Evolutionary conservation across 352 stramenopile genomes (phyloP).

Genomic region (Phytopythium ostracodes): DNA sequence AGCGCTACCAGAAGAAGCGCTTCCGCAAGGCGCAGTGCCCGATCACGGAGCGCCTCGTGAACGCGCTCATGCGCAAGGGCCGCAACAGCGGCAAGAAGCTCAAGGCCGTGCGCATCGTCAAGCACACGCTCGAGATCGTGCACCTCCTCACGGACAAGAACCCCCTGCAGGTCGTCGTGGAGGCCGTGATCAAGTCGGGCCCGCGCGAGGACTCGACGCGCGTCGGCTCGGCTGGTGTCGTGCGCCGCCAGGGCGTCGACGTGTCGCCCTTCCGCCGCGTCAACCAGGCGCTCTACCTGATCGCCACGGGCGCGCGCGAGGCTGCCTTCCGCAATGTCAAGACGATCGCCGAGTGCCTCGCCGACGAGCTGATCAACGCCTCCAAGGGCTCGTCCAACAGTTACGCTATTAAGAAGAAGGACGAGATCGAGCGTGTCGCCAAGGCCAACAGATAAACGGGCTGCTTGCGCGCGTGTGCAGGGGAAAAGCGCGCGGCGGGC

Average conservation of each 20-base stretch:
- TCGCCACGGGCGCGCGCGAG: slow-evolving; percentile 97
- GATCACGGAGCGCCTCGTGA: slow-evolving; percentile 97
- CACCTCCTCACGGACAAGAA: slow-evolving; percentile 99
- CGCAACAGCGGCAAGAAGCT: slow-evolving; percentile 99
- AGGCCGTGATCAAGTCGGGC: slow-evolving; percentile 92
- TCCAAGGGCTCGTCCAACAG: slow-evolving; percentile 99
- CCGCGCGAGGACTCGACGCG: slow-evolving; percentile 99
- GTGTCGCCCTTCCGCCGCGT: slow-evolving; percentile 99
- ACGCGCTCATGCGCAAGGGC: slow-evolving; percentile 98
- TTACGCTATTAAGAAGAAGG: slow-evolving; percentile 99
- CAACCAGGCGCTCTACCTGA: slow-evolving; percentile 99
- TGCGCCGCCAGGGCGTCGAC: slow-evolving; percentile 99
- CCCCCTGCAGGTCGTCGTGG: slow-evolving; percentile 96
- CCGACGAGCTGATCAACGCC: slow-evolving; percentile 99
- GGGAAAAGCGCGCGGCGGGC: slow-evolving; percentile 5
- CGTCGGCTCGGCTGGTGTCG: slow-evolving; percentile 98
- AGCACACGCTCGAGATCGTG: slow-evolving; percentile 99
- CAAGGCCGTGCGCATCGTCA: slow-evolving; percentile 98
- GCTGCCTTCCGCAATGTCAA: slow-evolving; percentile 99
- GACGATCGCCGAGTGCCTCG: slow-evolving; percentile 99
- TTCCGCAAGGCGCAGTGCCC: slow-evolving; percentile 99
- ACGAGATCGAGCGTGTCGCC: slow-evolving; percentile 99
- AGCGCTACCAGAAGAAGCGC: slow-evolving; percentile 99
- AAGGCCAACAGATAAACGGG: slow-evolving; percentile 99
- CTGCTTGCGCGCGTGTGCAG: slow-evolving; percentile 4